Evolutionary conservation across 257 asterid genomes (phyloP).

Genomic region (Forsythia suspensa): DNA sequence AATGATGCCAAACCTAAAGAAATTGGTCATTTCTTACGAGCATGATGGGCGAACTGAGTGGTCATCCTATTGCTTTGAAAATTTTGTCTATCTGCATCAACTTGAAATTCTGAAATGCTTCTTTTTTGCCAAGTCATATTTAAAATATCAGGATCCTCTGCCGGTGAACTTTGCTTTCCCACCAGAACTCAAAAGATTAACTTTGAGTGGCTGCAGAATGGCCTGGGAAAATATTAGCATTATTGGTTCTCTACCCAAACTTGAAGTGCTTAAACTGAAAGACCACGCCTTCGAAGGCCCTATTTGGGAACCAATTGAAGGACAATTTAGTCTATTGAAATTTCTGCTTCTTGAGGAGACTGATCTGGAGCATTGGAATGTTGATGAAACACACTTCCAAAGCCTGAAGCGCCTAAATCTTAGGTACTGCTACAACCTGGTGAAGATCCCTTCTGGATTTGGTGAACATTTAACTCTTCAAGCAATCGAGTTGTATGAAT

Average conservation of each 20-base stretch:
- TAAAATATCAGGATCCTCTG: background rate
- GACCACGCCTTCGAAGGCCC: background rate
- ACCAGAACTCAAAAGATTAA: background rate
- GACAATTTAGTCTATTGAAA: background rate
- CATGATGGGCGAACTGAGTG: background rate
- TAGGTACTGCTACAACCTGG: background rate
- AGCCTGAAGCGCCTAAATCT: background rate
- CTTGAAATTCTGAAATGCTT: constrained; percentile 18
- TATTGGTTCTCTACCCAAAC: background rate
- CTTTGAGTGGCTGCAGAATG: constrained; percentile 5
- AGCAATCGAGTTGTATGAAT: background rate
- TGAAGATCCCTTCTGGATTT: constrained; percentile 1
- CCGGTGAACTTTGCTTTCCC: constrained; percentile 13
- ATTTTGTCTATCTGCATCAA: background rate
- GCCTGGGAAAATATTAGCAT: background rate
- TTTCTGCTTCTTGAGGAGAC: background rate
- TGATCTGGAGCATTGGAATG: constrained; percentile 7
- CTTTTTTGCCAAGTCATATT: background rate
- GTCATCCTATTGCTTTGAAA: constrained; percentile 3
- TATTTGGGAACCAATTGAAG: constrained; percentile 13
- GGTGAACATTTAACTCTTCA: background rate
- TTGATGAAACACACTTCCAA: constrained; percentile 9
- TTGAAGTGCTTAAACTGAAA: constrained; percentile 17
- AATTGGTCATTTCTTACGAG: constrained; percentile 17
- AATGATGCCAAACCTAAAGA: background rate